Evolutionary conservation across 23 red algal species (phyloP).

Genomic region (Cyanidium caldarium): DNA sequence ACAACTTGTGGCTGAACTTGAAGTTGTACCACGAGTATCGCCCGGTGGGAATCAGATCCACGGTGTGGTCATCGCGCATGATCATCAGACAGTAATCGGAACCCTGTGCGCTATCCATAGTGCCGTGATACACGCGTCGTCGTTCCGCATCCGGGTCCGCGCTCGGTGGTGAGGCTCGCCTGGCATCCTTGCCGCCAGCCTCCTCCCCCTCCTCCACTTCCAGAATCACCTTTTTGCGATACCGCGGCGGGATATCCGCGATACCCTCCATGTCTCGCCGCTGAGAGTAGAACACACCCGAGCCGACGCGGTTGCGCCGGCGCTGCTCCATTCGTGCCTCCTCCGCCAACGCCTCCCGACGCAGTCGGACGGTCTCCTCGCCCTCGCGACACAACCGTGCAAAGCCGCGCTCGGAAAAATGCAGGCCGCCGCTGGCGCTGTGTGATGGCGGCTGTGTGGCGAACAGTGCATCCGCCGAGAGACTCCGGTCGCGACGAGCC

Average conservation of each 20-base stretch:
- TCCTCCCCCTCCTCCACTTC: background rate
- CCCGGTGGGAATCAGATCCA: background rate
- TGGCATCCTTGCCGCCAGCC: background rate
- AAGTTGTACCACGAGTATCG: conserved; percentile 2
- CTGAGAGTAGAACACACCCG: background rate
- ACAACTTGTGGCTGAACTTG: background rate
- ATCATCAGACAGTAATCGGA: conserved; percentile 7
- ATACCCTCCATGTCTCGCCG: background rate
- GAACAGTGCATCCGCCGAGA: too few species aligned
- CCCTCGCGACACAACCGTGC: background rate
- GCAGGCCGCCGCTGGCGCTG: background rate
- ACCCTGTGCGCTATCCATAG: background rate
- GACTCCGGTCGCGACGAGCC: background rate
- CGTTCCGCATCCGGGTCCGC: background rate
- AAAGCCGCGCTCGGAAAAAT: background rate
- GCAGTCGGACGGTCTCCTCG: conserved; percentile 1
- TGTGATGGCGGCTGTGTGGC: too few species aligned
- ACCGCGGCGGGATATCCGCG: background rate
- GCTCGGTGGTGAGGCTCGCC: background rate
- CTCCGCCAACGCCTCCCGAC: background rate
- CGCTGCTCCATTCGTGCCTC: background rate
- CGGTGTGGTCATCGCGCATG: background rate
- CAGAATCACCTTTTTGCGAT: background rate
- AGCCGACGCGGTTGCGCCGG: background rate
- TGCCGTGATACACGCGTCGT: background rate